A percentile compares a stretch with the other conserved stretches of the same genome.
Evolutionary conservation across 306 rosid genomes (phyloP).

Genomic region (Prunus armeniaca): DNA sequence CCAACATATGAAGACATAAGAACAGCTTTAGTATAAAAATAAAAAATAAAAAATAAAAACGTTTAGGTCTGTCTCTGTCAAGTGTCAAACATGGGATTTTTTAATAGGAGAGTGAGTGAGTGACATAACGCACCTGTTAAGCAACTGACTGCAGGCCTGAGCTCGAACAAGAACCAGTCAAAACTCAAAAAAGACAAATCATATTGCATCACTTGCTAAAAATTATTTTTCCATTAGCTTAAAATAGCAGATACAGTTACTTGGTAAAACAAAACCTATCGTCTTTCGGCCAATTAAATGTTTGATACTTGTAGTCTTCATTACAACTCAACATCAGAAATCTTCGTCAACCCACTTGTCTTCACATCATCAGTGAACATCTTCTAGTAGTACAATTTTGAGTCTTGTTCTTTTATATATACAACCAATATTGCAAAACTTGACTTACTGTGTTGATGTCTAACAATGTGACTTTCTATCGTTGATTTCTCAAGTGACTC

Average conservation of each 20-base stretch:
- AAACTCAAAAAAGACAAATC: not conserved
- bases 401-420: conserved; percentile 22
- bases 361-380: conserved; percentile 14
- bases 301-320: not conserved
- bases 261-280: not conserved
- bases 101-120: not conserved
- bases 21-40: not conserved
- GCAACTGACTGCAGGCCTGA: not conserved
- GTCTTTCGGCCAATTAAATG: not conserved
- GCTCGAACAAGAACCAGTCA: not conserved
- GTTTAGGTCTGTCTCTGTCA: not conserved
- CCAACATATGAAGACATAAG: not conserved
- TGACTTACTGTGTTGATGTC: conserved; percentile 20
- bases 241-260: not conserved
- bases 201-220: not conserved
- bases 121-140: conserved; percentile 1
- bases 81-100: not conserved
- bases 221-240: not conserved
- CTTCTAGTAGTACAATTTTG: conserved; percentile 22
- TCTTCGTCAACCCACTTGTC: conserved; percentile 1
- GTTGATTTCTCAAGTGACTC: conserved; percentile 2
- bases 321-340: conserved; percentile 15
- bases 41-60: not conserved
- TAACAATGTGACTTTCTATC: conserved; percentile 1
- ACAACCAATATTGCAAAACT: conserved; percentile 39